Conservation (phyloP, 2,329 filamentous ascomycete species). For the Onygenales sp. region DNA sequence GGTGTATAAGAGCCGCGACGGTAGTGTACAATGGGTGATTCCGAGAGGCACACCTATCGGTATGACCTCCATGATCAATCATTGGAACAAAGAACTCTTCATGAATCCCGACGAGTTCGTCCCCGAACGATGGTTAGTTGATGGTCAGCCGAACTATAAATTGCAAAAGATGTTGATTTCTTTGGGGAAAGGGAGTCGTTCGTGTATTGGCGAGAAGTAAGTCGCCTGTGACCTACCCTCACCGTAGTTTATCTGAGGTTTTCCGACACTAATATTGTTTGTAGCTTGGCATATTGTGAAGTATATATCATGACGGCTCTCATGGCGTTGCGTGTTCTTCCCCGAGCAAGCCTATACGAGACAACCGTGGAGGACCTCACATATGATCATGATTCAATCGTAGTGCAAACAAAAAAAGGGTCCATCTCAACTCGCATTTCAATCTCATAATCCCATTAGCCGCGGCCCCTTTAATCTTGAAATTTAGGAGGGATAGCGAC, state of each 20-base stretch:
- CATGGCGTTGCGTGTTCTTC: conserved; percentile 15
- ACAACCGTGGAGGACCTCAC: conserved; percentile 13
- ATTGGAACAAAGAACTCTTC: conserved; percentile 20
- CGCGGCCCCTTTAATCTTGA: no score
- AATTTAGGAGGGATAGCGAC: no score
- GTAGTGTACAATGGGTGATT: conserved; percentile 13
- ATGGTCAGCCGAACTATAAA: conserved; percentile 3
- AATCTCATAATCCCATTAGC: conserved; percentile 4
- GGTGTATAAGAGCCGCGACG: conserved; percentile 14
- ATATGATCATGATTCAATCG: conserved; percentile 16
- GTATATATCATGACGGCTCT: conserved; percentile 15
- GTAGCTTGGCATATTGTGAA: conserved; percentile 11
- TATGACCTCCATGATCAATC: conserved; percentile 25
- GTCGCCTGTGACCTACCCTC: not conserved
- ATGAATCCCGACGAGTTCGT: conserved; percentile 2
- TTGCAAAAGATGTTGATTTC: conserved; percentile 1
- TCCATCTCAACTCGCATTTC: conserved; percentile 10
- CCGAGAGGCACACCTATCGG: conserved; percentile 23
- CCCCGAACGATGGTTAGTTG: conserved; percentile 3
- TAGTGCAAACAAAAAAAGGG: conserved; percentile 13
- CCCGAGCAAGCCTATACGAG: conserved; percentile 11
- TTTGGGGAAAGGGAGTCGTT: conserved; percentile 3
- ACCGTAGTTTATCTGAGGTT: not conserved
- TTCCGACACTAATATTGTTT: not conserved
- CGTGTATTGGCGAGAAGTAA: conserved; percentile 4